Evolutionary conservation across 2,329 filamentous ascomycete genomes (phyloP), one percentile per base, ranked within the genome.

Genomic region (Penicillium palitans): DNA sequence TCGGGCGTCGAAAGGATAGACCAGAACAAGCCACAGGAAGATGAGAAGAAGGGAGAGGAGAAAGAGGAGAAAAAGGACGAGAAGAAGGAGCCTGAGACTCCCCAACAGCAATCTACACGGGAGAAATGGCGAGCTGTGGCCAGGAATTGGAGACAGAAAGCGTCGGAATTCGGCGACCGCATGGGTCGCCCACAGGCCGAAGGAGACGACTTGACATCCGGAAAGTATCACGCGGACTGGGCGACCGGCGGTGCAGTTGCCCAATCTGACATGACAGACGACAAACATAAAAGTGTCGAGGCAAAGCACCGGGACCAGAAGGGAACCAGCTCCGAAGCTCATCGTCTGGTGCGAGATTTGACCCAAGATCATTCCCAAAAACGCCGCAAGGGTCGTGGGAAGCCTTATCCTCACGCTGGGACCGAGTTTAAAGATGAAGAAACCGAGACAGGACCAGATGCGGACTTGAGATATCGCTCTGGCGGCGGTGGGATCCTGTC

Each of bases 401-500:
- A 52, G 12, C 61, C 61, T 4, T 64, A 61, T 37, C 62, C 61
- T 5, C 50, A 58, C 6, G 54, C 52, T 2, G 66, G 59, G 5
- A 65, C 21, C 44, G 56, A 58, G 19, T 53, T 57, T 42, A 33
- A 50, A 15, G 55, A 59, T 9, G 49, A 59, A 19, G 58, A 57
- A 27, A 49, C 61, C 19, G 58, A 58, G 13, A 52, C 40, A 2
- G 52, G 39, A 39, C 15, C 42, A 45, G 64, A 60, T 29, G 59
- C 64, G 1, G 63, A 62, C 4, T 46, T 67, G 3, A 62, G 61
- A 17, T 69, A 66, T 60, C 66, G 68, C 3, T 63, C 66, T 17
- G 69, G 69, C 9, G 70, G 68, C 2, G 72, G 70, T 4, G 72
- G 72, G 2, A 66, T 74, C 21, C 55, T 74, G 31, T 70, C 72